These are phyloP conservation scores for Sinapis alba DNA, from an alignment of 441 rosid genomes.

Conservation along the genomic window DNA sequence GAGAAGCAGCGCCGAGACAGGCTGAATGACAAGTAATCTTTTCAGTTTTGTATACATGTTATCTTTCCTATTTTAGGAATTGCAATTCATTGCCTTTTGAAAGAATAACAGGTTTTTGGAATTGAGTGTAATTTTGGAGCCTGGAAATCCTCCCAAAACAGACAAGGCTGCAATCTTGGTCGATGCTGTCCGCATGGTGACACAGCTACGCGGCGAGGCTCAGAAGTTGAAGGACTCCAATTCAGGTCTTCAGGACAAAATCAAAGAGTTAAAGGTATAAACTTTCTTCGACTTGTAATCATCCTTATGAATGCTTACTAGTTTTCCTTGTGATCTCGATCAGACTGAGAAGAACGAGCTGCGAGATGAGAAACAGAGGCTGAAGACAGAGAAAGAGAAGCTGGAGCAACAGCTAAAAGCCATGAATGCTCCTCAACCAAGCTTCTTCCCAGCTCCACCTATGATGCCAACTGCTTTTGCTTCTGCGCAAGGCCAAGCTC, in stretches of 20 bases:
- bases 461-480: slow-evolving; percentile 78
- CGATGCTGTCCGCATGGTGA: slow-evolving; percentile 91
- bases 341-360: slow-evolving; percentile 97
- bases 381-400: slow-evolving; percentile 93
- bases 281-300: neutral
- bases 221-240: slow-evolving; percentile 91
- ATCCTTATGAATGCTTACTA: slow-evolving; percentile 14
- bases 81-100: neutral
- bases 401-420: slow-evolving; percentile 65
- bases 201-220: slow-evolving; percentile 82
- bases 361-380: slow-evolving; percentile 95
- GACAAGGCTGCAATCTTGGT: slow-evolving; percentile 89
- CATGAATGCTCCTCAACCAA: slow-evolving; percentile 66
- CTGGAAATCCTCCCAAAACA: slow-evolving; percentile 89
- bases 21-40: slow-evolving; percentile 84
- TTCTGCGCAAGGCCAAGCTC: slow-evolving; percentile 79
- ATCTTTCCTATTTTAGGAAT: neutral
- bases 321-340: slow-evolving; percentile 26
- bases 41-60: slow-evolving; percentile 18
- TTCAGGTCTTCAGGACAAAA: slow-evolving; percentile 84
- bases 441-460: slow-evolving; percentile 74
- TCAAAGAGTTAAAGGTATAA: slow-evolving; percentile 88
- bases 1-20: slow-evolving; percentile 96
- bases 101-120: slow-evolving; percentile 70
- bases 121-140: slow-evolving; percentile 80